Base-by-base conservation (phyloP, 106 monocot genomes). In the Amphibolis antarctica region DNA sequence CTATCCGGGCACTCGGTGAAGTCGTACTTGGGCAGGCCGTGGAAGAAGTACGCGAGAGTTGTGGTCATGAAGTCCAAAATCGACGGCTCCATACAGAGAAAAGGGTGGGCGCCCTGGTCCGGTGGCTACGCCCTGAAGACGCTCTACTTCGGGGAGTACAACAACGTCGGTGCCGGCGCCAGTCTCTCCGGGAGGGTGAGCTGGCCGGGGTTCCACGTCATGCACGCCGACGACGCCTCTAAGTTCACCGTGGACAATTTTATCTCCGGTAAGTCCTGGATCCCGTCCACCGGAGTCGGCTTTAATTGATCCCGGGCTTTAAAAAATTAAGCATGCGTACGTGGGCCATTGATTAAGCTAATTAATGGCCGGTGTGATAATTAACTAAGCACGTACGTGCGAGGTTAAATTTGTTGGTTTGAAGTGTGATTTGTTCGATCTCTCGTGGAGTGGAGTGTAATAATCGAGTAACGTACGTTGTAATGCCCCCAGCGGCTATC, bases 41-140 rank as follows among this genome's bases (percentile, higher is more conserved):
- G 84, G 92, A 92, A 88, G 73, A 63, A 73, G 69, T 80, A 68
- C 70, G 66, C 92, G 18, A 64, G 77, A 48, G 70, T 69, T 12
- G 65, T 88, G 5, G 54, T 92, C 45, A 92, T 92, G 81, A 76
- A 92, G 75, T 78, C 71, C 0, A 70, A 65, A 21, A 73, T 92
- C 43, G 80, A 69, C 12, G 71, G 51, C 11, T 74, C 81, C 53
- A 71, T 92, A 23, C 67, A 80, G 55, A 64, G 84, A 0, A 72
- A 75, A 6, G 92, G 92, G 1, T 92, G 88, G 74, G 53, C 68
- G 52, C 82, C 84, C 12, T 80, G 75, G 79, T 67, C 82, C 12
- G 80, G 82, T 0, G 62, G 68, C 14, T 78, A 79, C 42, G 82
- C 53, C 1, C 70, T 78, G 24, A 56, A 70, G 1, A 86, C 86